phyloP scores from a whole-genome alignment of 495 filamentous ascomycete species.

The Trichoderma asperelloides region DNA sequence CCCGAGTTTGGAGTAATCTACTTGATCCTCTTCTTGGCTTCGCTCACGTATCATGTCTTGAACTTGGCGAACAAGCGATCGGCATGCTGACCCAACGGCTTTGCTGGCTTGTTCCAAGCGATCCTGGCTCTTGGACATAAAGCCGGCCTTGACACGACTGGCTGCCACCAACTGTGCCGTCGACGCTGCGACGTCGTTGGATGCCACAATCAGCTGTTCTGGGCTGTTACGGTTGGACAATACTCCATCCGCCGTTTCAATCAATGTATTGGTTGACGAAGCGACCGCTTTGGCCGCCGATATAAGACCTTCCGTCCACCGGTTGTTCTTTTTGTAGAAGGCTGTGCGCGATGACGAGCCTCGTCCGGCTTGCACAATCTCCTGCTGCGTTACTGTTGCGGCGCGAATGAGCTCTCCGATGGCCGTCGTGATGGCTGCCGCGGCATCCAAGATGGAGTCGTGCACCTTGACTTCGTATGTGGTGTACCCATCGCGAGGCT shows the following conservation, averaged over 20 bases:
- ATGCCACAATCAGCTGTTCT: slow-evolving; percentile 95
- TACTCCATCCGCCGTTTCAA: slow-evolving; percentile 95
- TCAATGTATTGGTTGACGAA: slow-evolving; percentile 81
- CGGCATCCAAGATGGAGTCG: slow-evolving; percentile 88
- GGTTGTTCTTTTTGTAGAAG: slow-evolving; percentile 98
- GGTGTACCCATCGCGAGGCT: slow-evolving; percentile 87
- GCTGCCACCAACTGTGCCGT: slow-evolving; percentile 96
- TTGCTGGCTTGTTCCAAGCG: slow-evolving; percentile 83
- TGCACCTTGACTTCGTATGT: slow-evolving; percentile 94
- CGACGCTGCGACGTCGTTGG: slow-evolving; percentile 90
- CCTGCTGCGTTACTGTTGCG: slow-evolving; percentile 85
- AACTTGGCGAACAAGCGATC: slow-evolving; percentile 82
- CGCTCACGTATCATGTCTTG: slow-evolving; percentile 86
- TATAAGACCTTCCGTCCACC: slow-evolving; percentile 96
- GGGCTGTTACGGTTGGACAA: slow-evolving; percentile 83
- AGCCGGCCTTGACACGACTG: slow-evolving; percentile 90
- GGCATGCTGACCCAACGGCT: slow-evolving; percentile 82
- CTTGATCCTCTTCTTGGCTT: slow-evolving; percentile 71
- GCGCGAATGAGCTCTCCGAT: slow-evolving; percentile 95
- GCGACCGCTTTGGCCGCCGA: slow-evolving; percentile 96
- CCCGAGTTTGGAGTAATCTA: slow-evolving; percentile 81
- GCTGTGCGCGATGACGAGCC: slow-evolving; percentile 83
- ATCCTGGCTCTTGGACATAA: slow-evolving; percentile 95
- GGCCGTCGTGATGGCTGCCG: slow-evolving; percentile 90
- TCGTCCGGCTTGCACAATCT: slow-evolving; percentile 93